These are phyloP conservation scores for Wallacemonas sp. DNA, from an alignment of 208 protist genomes.

Conservation along the genomic window DNA sequence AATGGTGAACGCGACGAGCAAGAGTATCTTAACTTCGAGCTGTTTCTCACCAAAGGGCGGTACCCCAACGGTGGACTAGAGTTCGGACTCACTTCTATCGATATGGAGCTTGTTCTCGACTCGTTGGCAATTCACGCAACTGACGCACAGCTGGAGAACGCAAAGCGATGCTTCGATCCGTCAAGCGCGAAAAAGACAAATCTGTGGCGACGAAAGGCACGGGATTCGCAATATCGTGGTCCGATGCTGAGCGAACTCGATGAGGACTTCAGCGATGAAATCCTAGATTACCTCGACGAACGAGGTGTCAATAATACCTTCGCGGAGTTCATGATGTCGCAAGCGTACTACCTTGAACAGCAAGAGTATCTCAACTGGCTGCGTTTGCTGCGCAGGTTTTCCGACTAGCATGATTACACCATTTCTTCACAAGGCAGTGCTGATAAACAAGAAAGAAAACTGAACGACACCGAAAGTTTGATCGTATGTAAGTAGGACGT, in stretches of 20 bases:
- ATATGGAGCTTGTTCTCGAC: constrained; percentile 89
- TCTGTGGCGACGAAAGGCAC: constrained; percentile 24
- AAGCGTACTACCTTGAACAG: constrained; percentile 82
- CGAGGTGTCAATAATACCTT: constrained; percentile 86
- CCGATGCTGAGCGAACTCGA: constrained; percentile 86
- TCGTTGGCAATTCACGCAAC: constrained; percentile 65
- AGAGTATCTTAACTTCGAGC: constrained; percentile 81
- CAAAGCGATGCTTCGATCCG: constrained; percentile 29
- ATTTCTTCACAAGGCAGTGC: not conserved
- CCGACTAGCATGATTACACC: constrained; percentile 30
- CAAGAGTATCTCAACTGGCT: constrained; percentile 86
- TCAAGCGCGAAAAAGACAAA: constrained; percentile 19
- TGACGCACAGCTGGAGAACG: constrained; percentile 51
- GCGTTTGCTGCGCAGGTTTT: constrained; percentile 58
- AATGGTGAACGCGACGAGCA: constrained; percentile 85
- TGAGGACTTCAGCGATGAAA: constrained; percentile 87
- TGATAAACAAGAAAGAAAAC: not conserved
- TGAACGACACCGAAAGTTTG: not conserved
- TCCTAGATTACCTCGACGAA: constrained; percentile 86
- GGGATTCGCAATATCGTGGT: constrained; percentile 54
- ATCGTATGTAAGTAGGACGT: not conserved
- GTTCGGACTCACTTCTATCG: constrained; percentile 84
- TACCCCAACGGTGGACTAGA: constrained; percentile 61
- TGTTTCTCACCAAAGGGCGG: constrained; percentile 71
- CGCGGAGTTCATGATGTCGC: constrained; percentile 84